Conservation (phyloP, 2,329 filamentous ascomycete species). For the Microdochium trichocladiopsis region DNA sequence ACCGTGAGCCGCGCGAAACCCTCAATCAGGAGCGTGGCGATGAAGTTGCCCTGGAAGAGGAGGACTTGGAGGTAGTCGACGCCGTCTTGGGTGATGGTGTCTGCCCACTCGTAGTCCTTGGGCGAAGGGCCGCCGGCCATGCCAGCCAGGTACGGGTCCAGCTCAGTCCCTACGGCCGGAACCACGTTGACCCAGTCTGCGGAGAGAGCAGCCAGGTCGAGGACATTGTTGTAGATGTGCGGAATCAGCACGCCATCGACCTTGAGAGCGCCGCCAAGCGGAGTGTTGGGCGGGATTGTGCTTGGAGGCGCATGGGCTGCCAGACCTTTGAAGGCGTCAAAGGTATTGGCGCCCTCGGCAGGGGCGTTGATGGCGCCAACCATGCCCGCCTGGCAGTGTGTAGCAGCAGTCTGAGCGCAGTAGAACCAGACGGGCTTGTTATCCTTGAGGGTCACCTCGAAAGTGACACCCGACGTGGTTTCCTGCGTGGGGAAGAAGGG, state of each 20-base stretch:
- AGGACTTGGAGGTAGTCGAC: constrained; percentile 17
- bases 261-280: constrained; percentile 24
- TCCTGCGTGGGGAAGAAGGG: constrained; percentile 27
- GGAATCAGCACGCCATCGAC: constrained; percentile 22
- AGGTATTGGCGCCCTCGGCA: constrained; percentile 23
- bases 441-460: constrained; percentile 21
- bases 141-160: constrained; percentile 16
- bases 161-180: constrained; percentile 15
- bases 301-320: constrained; percentile 23
- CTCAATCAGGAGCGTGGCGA: constrained; percentile 22
- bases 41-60: constrained; percentile 23
- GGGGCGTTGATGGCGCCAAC: constrained; percentile 38
- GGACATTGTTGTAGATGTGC: constrained; percentile 16
- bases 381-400: constrained; percentile 35
- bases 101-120: constrained; percentile 22
- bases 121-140: constrained; percentile 26
- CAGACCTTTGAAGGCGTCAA: constrained; percentile 25
- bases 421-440: constrained; percentile 29
- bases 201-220: constrained; percentile 17
- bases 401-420: constrained; percentile 23
- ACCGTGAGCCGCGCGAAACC: constrained; percentile 17
- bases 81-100: constrained; percentile 18
- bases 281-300: constrained; percentile 23
- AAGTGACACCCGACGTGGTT: constrained; percentile 21
- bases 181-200: constrained; percentile 13